These are phyloP conservation scores for Artomyces pyxidatus DNA, from an alignment of 768 basidiomycete species.

Conservation along the genomic window DNA sequence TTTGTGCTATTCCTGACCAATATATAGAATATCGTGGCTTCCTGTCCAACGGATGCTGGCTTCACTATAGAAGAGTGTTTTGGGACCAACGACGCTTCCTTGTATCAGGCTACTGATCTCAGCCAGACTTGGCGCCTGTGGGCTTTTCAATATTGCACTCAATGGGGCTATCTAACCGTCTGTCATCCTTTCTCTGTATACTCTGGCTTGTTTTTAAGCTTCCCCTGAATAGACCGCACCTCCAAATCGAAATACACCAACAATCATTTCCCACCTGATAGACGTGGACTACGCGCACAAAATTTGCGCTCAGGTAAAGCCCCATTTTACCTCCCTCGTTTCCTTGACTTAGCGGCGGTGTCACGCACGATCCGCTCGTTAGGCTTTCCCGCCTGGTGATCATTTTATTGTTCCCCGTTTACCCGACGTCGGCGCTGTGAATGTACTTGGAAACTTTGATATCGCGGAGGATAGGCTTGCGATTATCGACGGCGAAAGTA, in stretches of 20 bases:
- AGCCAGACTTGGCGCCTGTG: conserved; percentile 80
- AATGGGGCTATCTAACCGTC: conserved; percentile 93
- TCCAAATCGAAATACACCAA: conserved; percentile 55
- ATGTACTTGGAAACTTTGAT: conserved; percentile 75
- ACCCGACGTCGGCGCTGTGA: conserved; percentile 81
- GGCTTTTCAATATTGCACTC: conserved; percentile 87
- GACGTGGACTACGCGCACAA: conserved; percentile 65
- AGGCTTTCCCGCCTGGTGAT: conserved; percentile 76
- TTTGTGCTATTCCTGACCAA: conserved; percentile 27
- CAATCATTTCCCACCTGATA: conserved; percentile 73
- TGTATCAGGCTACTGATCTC: conserved; percentile 53
- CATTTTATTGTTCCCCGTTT: conserved; percentile 59
- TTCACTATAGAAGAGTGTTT: conserved; percentile 66
- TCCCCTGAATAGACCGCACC: conserved; percentile 67
- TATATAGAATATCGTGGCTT: conserved; percentile 9
- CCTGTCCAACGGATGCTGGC: conserved; percentile 26
- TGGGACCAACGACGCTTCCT: conserved; percentile 64
- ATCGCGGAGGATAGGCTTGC: conserved; percentile 77
- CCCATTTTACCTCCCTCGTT: conserved; percentile 3
- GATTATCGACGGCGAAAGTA: conserved; percentile 82
- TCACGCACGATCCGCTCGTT: background rate
- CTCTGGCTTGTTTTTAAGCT: too few species aligned
- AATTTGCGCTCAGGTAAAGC: conserved; percentile 53
- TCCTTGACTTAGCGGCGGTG: background rate
- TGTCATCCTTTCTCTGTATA: conserved; percentile 12